Evolutionary conservation across 805 yeast species (phyloP), one percentile per base, ranked within the genome.

Genomic region (Yamadazyma endophytica): DNA sequence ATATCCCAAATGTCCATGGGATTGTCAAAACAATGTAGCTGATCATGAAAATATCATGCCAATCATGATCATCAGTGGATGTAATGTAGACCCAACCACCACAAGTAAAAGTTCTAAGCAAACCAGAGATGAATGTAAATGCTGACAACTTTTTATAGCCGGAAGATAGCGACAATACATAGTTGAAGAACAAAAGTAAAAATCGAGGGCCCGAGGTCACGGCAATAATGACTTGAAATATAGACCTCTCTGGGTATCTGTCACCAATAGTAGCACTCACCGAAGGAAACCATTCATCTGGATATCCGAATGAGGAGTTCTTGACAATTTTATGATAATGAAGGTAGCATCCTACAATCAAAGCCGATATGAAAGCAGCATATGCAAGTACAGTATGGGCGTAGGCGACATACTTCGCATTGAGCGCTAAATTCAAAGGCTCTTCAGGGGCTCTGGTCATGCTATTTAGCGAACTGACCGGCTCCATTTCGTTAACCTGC

Each of bases 31-130:
- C 73, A 36, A 92, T 82, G 59, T 92, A 92, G 17, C 82, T 55
- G 39, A 92, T 87, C 98, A 92, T 92, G 54, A 90, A 90, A 25
- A 92, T 77, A 52, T 92, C 97, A 55, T 92, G 98, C 64, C 82
- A 79, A 58, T 90, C 96, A 47, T 90, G 97, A 54, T 92, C 96
- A 56, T 92, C 98, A 1, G 97, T 87, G 5, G 96, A 84, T 2
- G 98, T 92, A 41, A 92, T 83, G 53, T 92, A 92, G 6, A 94
- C 95, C 97, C 97, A 92, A 9, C 97, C 97, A 51, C 98, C 98
- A 52, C 97, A 92, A 2, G 96, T 82, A 34, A 92, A 73, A 0
- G 98, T 92, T 58, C 98, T 77, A n/a, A 84, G 32, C 2, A 84
- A 37, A n/a, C 98, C 98, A 4, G 76, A 50, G 2, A 73, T 28